Conservation (phyloP, 2,329 filamentous ascomycete species). For the Botryotinia narcissicola region DNA sequence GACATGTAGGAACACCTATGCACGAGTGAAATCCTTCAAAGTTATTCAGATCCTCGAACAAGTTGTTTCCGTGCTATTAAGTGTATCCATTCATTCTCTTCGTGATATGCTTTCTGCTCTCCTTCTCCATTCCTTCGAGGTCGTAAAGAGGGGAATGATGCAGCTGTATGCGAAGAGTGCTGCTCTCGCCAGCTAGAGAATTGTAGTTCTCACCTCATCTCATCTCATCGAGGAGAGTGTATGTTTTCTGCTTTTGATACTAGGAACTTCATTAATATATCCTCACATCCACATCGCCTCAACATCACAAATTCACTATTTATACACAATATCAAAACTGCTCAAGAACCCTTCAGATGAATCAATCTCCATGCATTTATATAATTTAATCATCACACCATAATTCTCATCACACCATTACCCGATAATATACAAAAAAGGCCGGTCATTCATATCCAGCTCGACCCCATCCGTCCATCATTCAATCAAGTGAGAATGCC, state of each 20-base stretch:
- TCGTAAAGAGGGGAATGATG: not conserved
- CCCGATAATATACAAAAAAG: conserved; percentile 1
- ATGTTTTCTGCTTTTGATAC: not conserved
- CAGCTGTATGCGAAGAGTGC: too few relatives aligned
- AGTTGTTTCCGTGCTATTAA: too few relatives aligned
- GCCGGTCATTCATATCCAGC: not conserved
- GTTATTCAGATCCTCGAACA: too few relatives aligned
- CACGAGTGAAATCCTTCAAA: too few relatives aligned
- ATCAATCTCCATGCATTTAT: not conserved
- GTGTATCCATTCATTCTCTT: too few relatives aligned
- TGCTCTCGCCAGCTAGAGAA: too few relatives aligned
- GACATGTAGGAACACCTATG: too few relatives aligned
- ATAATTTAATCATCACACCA: not conserved
- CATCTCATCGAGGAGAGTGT: not conserved
- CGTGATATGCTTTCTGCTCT: too few relatives aligned
- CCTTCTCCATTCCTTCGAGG: too few relatives aligned
- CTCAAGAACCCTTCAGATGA: not conserved
- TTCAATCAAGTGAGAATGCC: not conserved
- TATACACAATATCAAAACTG: not conserved
- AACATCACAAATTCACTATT: not conserved
- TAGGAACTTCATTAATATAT: not conserved
- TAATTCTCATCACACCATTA: conserved; percentile 1
- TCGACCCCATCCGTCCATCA: not conserved
- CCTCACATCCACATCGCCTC: not conserved
- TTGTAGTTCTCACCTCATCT: too few relatives aligned